A percentile compares a stretch with the other conserved stretches of the same genome.
These are phyloP conservation scores for Ichthyophthirius multifiliis DNA, from an alignment of 169 alveolate genomes.

Conservation along the genomic window DNA sequence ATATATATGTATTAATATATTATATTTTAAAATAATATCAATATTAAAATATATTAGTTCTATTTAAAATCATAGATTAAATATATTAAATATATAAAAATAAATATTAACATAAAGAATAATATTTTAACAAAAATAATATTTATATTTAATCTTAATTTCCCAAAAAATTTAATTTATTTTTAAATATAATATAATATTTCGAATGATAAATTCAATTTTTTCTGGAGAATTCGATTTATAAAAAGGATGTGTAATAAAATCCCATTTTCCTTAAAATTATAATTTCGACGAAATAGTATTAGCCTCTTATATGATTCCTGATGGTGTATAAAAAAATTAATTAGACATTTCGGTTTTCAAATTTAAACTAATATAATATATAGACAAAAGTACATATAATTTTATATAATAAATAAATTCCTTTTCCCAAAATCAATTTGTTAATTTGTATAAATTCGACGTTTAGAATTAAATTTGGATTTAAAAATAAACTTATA, in stretches of 20 bases:
- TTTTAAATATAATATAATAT: no score
- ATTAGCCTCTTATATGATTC: background rate
- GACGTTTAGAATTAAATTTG: background rate
- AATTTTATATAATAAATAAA: background rate
- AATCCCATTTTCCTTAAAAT: background rate
- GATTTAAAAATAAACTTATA: background rate
- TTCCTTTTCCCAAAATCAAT: background rate
- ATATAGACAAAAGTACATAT: background rate
- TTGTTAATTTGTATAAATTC: background rate
- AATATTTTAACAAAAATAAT: no score
- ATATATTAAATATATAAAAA: no score
- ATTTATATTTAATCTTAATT: no score
- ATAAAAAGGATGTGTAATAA: slow-evolving; percentile 20
- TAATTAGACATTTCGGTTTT: background rate
- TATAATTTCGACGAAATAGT: background rate
- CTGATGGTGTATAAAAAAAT: background rate
- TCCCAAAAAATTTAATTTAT: no score
- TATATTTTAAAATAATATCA: no score
- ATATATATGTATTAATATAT: no score
- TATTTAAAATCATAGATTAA: no score
- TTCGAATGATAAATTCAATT: slow-evolving; percentile 18
- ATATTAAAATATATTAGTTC: no score
- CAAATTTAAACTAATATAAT: background rate
- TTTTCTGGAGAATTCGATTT: slow-evolving; percentile 38
- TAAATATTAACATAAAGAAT: no score